Conservation (phyloP, 75 land plant species). For the Ceratopteris richardii region DNA sequence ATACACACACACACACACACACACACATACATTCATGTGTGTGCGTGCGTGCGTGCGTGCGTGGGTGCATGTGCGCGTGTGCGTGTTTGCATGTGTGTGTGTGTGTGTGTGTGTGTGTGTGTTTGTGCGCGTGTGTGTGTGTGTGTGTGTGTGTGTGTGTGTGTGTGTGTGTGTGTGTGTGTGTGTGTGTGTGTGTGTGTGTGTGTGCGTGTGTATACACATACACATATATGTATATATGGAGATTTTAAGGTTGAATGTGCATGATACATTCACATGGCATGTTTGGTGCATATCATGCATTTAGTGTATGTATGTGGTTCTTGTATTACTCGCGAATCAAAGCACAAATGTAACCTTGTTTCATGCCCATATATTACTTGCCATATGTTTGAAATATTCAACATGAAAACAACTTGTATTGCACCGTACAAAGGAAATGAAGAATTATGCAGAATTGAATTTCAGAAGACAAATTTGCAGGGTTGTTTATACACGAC, state of each 20-base stretch:
- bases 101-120: constrained; percentile 8
- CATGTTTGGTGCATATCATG: neutral
- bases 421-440: no score
- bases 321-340: no score
- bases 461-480: no score
- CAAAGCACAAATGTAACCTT: no score
- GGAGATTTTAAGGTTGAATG: neutral
- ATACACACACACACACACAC: no score
- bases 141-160: constrained; percentile 8
- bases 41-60: constrained; percentile 3
- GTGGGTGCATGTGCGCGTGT: constrained; percentile 3
- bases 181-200: constrained; percentile 8
- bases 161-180: constrained; percentile 8
- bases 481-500: no score
- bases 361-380: no score
- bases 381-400: no score
- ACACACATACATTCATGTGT: neutral
- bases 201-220: constrained; percentile 1
- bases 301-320: neutral
- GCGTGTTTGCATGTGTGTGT: constrained; percentile 4
- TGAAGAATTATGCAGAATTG: no score
- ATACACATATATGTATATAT: neutral
- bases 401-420: no score
- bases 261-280: neutral
- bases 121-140: constrained; percentile 5